Conservation (phyloP, 208 protist species). For the Leishmania tropica region DNA sequence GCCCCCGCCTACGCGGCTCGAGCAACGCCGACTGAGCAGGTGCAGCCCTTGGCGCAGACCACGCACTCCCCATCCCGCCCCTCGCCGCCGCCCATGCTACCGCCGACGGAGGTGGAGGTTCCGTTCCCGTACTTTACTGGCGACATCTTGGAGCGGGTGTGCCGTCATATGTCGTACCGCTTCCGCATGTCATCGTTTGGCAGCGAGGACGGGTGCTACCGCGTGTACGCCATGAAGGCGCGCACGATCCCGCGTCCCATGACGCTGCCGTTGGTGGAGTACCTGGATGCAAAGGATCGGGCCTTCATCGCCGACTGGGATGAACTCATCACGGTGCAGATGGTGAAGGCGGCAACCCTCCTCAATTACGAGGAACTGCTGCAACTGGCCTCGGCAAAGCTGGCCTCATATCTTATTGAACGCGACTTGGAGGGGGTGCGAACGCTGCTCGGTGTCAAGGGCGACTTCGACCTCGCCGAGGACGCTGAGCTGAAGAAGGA, state of each 20-base stretch:
- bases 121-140: constrained; percentile 77
- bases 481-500: constrained; percentile 89
- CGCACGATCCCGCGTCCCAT: constrained; percentile 78
- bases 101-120: constrained; percentile 44
- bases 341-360: constrained; percentile 88
- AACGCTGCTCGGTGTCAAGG: constrained; percentile 82
- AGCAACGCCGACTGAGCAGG: neutral
- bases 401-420: constrained; percentile 79
- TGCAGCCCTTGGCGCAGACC: neutral
- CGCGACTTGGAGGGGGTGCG: constrained; percentile 91
- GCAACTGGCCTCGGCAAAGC: constrained; percentile 84
- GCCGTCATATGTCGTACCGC: constrained; percentile 82
- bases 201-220: constrained; percentile 36
- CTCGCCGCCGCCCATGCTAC: constrained; percentile 5
- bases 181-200: constrained; percentile 53
- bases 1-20: neutral
- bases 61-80: neutral
- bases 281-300: constrained; percentile 68
- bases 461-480: constrained; percentile 86
- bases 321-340: constrained; percentile 65
- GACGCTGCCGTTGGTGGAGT: constrained; percentile 71
- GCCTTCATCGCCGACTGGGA: constrained; percentile 78
- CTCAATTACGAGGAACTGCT: constrained; percentile 88
- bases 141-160: constrained; percentile 63
- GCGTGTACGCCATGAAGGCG: constrained; percentile 47